Base-by-base conservation (phyloP, 2,329 filamentous ascomycete genomes). In the Pseudonectria buxi region DNA sequence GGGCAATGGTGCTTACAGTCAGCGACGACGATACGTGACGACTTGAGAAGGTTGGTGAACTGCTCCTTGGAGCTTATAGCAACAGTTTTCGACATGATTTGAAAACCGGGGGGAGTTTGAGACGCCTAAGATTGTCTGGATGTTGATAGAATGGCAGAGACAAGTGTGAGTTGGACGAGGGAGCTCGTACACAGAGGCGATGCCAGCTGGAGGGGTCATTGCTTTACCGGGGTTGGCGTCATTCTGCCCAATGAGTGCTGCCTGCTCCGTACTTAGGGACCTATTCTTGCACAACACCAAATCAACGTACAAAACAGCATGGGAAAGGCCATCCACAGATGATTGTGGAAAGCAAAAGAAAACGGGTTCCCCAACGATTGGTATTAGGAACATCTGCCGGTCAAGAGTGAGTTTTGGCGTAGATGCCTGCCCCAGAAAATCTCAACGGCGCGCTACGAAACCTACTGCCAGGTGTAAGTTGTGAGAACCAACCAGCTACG, bases 21-120 rank as follows among this genome's bases (percentile, higher is more conserved):
- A 54, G 83, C 81, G 36, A 96, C 81, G 28, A 96, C 86, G 40
- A 95, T 77, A 47, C 76, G 78, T 24, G 85, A 88, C 36, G 74
- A 78, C 43, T 74, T 74, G 43, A 95, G 71, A 41, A 92, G 63
- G 24, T 67, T 63, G 50, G 71, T 73, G 53, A 94, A 82, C 55
- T 90, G 79, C 52, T 69, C 67, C 47, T 67, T 63, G 40, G 72
- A 75, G 55, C 62, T 58, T 36, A 63, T 62, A 35, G 43, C 33
- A 28, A 59, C 47, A 14, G 49, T 39, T 33, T 47, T 42, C 22
- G 58, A 51, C 58, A 62, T 62, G 37, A 46, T 51, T 22, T 22
- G 18, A 22, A 9, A 22, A 22, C 18, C 38, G 14, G 28, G 33
- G 39, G 14, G 37, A 28, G 5, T 35, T 50, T 46, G 43, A 26